Conservation (phyloP, 2,329 filamentous ascomycete genomes). For the Claviceps africana region DNA sequence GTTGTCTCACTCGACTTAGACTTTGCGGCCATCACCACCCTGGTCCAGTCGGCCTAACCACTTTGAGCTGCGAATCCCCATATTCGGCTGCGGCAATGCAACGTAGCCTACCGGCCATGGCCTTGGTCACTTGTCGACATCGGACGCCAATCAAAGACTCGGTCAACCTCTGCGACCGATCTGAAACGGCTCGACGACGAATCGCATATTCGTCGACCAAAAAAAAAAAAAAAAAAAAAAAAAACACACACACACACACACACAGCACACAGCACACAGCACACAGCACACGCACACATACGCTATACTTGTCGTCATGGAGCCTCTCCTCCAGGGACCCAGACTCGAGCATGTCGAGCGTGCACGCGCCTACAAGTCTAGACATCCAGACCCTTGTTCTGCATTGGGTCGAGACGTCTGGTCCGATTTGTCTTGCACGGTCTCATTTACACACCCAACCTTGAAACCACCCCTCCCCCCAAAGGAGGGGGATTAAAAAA, state of each 20-base stretch:
- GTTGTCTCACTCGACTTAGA: slow-evolving; percentile 6
- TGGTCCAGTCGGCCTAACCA: not conserved
- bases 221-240: no score
- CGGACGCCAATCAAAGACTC: no score
- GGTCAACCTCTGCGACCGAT: not conserved
- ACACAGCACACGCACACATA: no score
- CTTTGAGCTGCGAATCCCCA: not conserved
- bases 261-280: no score
- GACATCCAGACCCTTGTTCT: not conserved
- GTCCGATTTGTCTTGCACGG: not conserved
- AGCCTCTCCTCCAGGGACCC: not conserved
- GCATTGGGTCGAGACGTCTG: not conserved
- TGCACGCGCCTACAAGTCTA: not conserved
- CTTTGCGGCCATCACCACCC: not conserved
- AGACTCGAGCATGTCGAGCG: not conserved
- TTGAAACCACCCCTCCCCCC: no score
- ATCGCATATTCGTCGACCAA: not conserved
- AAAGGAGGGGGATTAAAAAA: no score
- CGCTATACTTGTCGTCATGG: not conserved
- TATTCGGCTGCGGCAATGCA: not conserved
- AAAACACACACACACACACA: no score
- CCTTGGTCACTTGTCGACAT: no score
- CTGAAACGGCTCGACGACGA: not conserved
- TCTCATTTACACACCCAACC: not conserved
- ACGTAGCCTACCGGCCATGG: not conserved